Conservation (phyloP, 2,329 filamentous ascomycete species). For the Botrytis cinerea region DNA sequence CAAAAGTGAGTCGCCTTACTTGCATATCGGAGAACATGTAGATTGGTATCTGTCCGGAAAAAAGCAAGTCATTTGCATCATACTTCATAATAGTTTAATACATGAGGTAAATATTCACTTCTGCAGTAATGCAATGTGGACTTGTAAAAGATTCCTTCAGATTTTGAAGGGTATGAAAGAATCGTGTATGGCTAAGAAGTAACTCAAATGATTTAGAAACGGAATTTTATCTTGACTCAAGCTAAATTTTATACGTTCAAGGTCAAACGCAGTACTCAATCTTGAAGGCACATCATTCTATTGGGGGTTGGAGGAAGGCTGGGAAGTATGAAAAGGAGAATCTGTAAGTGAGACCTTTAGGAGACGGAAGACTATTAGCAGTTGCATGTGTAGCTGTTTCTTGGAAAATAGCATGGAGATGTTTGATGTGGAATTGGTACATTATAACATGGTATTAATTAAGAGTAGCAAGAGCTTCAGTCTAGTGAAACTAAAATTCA, state of each 20-base stretch:
- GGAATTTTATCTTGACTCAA: neutral
- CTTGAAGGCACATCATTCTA: too few species aligned
- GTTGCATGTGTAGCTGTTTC: neutral
- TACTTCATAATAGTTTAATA: neutral
- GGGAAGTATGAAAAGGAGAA: too few species aligned
- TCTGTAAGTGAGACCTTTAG: too few species aligned
- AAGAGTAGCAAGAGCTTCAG: too few species aligned
- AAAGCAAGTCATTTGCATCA: neutral
- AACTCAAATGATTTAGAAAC: neutral
- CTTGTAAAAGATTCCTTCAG: rapidly evolving
- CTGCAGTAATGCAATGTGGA: rapidly evolving
- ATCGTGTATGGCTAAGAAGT: neutral
- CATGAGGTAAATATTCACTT: neutral
- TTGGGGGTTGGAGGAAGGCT: too few species aligned
- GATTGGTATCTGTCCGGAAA: neutral
- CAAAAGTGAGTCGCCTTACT: neutral
- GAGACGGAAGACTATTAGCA: too few species aligned
- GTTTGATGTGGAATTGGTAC: neutral
- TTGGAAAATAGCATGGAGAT: neutral
- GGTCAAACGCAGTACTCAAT: too few species aligned
- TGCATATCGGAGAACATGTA: neutral
- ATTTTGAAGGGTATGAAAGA: neutral
- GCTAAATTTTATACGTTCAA: too few species aligned
- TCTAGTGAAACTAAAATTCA: too few species aligned
- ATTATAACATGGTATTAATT: neutral